A percentile compares a stretch with the other conserved stretches of the same genome.
Conservation (phyloP, 306 rosid species). For the Canavalia ensiformis region DNA sequence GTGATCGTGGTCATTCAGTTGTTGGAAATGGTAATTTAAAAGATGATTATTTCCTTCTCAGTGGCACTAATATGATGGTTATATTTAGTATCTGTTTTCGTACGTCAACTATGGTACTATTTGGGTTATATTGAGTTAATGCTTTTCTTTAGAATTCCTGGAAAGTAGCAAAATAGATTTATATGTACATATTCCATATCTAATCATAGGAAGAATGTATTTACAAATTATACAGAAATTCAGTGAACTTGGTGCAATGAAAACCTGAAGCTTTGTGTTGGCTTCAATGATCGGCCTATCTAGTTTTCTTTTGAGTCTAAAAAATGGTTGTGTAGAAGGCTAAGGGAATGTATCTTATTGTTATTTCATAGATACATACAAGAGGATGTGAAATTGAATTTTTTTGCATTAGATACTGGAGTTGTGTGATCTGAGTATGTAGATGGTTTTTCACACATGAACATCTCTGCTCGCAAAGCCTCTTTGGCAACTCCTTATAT, state of each 20-base stretch:
- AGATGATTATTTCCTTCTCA: neutral
- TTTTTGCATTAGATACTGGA: neutral
- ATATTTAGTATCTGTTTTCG: neutral
- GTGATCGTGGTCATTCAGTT: conserved; percentile 60
- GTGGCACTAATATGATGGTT: neutral
- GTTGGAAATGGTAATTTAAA: conserved; percentile 65
- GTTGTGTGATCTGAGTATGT: neutral
- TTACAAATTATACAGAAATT: neutral
- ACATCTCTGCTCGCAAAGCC: neutral
- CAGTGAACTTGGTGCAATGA: neutral
- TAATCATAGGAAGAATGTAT: neutral
- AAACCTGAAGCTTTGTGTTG: neutral
- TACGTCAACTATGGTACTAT: neutral
- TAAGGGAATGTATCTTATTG: neutral
- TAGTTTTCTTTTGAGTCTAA: neutral
- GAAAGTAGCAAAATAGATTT: neutral
- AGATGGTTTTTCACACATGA: neutral
- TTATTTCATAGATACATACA: neutral
- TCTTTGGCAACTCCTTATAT: neutral
- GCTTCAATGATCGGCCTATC: neutral
- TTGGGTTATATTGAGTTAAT: neutral
- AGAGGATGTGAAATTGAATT: neutral
- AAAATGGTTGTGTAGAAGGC: neutral
- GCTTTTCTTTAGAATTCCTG: neutral
- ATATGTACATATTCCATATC: neutral